Base-by-base conservation (phyloP, 768 basidiomycete species). In the Saitozyma sp. region DNA sequence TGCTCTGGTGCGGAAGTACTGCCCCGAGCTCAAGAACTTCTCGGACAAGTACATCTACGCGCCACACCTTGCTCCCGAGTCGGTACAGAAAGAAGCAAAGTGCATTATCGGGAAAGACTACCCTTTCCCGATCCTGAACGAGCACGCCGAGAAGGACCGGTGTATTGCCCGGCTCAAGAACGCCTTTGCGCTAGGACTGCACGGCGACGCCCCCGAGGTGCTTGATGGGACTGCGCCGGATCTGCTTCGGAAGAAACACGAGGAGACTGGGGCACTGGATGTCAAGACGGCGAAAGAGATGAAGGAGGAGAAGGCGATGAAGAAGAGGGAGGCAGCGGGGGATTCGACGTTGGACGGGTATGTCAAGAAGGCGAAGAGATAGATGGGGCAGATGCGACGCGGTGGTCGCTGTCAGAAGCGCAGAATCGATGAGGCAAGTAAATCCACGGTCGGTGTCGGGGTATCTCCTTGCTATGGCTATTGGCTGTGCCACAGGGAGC, bases 1-100 rank as follows among this genome's bases (percentile, higher is more conserved):
- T 10, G 73, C 54, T 0, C 64, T 81, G 46, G 76, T 81, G 0
- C 58, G 80, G 17, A 78, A 77, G 56, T 81, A 76, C 53, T 79
- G 79, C 45, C 81, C 81, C 13, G 81, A 81, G 61, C 65, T 81
- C n/a, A 73, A 72, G 50, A 72, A 72, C 50, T 77, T 78, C n/a
- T 77, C 80, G 9, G 81, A 81, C 69, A 81, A 81, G 76, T 80
- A 78, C 68, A 79, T 81, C 59, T 81, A 81, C 66, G 65, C 74
- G 8, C 81, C 81, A 2, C 77, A 77, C 59, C 56, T 62, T n/a
- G 80, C 81, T 2, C 79, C 80, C 8, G 9, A 58, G 3, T 56
- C 62, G 6, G 65, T 79, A 0, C 80, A 80, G 56, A 54, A 76
- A 58, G 72, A 74, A 57, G 78, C 80, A 5, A 69, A 71, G 5